Base-by-base conservation (phyloP, 495 filamentous ascomycete genomes). In the Staphylotrichum tortipilum region DNA sequence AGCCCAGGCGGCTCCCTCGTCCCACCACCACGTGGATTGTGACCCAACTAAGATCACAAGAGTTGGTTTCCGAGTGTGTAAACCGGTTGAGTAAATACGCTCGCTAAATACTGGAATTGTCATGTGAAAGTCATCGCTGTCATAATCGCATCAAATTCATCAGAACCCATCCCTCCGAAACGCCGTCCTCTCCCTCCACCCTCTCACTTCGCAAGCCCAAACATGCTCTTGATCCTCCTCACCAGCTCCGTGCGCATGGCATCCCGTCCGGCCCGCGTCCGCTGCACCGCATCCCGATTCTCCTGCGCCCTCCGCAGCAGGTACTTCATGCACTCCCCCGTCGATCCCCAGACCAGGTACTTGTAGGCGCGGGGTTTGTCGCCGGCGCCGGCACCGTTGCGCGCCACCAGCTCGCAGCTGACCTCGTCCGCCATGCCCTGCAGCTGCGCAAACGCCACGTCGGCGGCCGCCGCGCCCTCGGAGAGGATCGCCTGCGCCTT, bases 341-440 rank as follows among this genome's bases (percentile, higher is more conserved):
- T 89, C 2, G 83, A 85, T 6, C 91, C 91, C 91, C 91, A 98
- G 26, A 89, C 86, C 50, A 89, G 69, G 54, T 94, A 90, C 70
- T 98, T 98, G 68, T 84, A 94, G 15, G 83, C 85, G 54, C 78
- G 35, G 76, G 0, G 80, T 11, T 44, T 36, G 18, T 47, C 34
- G 21, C 23, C 41, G 3, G 29, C 18, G 61, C 47, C n/a, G n/a
- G n/a, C 17, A 21, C 37, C 44, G 2, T 43, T 41, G 6, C 80
- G 64, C 21, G 80, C 64, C 21, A 95, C 78, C 14, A 96, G 69
- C 58, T 87, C 84, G 54, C 86, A 86, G 67, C 83, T 88, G 18
- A 98, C 81, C 59, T 98, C 92, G 53, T 98, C 92, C 14, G 92
- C 92, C 92, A 96, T 96, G 18, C 92, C 92, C 74, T 91, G 85